Conservation (phyloP, 495 filamentous ascomycete species). For the Neurospora sp. region DNA sequence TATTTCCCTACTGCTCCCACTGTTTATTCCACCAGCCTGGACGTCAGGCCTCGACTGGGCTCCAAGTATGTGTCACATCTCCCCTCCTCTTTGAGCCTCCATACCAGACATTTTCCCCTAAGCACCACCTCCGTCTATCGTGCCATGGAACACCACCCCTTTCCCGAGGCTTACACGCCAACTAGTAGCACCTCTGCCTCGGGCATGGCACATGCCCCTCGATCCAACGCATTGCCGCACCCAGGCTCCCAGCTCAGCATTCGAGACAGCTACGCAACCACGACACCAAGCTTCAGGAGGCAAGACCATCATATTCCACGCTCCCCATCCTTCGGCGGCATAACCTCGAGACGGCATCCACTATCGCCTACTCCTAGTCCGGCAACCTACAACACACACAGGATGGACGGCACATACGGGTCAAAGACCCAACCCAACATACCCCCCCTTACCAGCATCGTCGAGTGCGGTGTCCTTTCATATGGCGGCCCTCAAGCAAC, state of each 20-base stretch:
- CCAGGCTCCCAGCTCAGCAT: constrained; percentile 34
- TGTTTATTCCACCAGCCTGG: constrained; percentile 32
- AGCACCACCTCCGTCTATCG: background rate
- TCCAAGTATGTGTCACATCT: constrained; percentile 37
- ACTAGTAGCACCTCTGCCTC: constrained; percentile 37
- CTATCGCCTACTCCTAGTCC: constrained; percentile 41
- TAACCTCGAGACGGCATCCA: constrained; percentile 35
- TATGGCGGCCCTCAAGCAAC: constrained; percentile 37
- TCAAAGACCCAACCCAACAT: constrained; percentile 32
- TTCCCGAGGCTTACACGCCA: constrained; percentile 29
- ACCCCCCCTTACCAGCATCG: constrained; percentile 53
- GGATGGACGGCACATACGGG: constrained; percentile 37
- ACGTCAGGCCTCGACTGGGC: constrained; percentile 41
- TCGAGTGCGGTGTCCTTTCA: constrained; percentile 45
- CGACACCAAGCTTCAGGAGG: constrained; percentile 39
- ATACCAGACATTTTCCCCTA: constrained; percentile 4
- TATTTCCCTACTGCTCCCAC: constrained; percentile 32
- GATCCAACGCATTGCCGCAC: constrained; percentile 39
- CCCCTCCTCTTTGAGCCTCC: constrained; percentile 1
- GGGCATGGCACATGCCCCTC: constrained; percentile 47
- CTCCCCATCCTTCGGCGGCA: constrained; percentile 36
- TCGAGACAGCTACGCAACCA: constrained; percentile 39
- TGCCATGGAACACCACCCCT: constrained; percentile 19
- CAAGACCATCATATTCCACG: constrained; percentile 36
- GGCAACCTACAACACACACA: constrained; percentile 31